Evolutionary conservation across 129 eudicot species (phyloP).

Genomic region (Escallonia rubra): DNA sequence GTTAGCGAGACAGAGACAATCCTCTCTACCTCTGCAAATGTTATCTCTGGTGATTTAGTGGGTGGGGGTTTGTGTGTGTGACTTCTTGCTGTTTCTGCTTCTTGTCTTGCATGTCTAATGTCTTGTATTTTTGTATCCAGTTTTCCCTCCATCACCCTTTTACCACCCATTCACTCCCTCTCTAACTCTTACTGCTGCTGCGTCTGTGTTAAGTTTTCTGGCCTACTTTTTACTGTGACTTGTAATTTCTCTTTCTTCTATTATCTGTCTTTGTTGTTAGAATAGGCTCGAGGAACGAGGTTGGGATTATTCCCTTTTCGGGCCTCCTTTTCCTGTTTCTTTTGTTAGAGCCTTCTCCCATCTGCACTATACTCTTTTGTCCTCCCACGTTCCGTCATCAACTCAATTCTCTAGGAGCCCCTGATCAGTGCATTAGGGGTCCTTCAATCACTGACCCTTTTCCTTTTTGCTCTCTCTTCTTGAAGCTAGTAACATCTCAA

Average conservation of each 20-base stretch:
- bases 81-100: neutral
- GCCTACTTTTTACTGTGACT: neutral
- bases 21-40: neutral
- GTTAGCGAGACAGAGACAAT: neutral
- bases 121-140: neutral
- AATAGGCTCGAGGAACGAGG: slow-evolving; percentile 15
- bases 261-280: neutral
- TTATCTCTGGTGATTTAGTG: neutral
- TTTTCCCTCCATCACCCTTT: neutral
- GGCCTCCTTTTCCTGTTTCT: neutral
- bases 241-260: neutral
- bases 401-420: neutral
- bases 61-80: slow-evolving; percentile 6
- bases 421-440: neutral
- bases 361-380: slow-evolving; percentile 7
- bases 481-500: neutral
- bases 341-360: neutral
- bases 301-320: slow-evolving; percentile 8
- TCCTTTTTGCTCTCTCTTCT: neutral
- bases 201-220: no score
- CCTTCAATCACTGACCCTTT: slow-evolving; percentile 11
- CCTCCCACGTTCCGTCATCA: slow-evolving; percentile 13
- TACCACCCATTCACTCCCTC: slow-evolving; percentile 2
- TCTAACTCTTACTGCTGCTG: neutral
- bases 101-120: neutral